Base-by-base conservation (phyloP, 306 rosid genomes). In the Rosa persica region DNA sequence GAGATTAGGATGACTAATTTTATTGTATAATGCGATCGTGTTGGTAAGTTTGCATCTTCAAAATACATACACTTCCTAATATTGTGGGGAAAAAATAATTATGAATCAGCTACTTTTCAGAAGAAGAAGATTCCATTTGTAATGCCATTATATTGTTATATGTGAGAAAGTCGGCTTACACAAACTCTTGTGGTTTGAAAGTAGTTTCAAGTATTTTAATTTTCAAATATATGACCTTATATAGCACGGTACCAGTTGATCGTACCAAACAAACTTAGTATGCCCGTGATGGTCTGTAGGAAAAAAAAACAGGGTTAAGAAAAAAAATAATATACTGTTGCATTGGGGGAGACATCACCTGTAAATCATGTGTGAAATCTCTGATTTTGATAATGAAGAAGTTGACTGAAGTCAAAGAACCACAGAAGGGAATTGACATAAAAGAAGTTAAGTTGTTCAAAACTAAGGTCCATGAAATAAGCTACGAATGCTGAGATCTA, bases 1-100 rank as follows among this genome's bases (percentile, higher is more conserved):
- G 85, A 84, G 93, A 84, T 73, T 93, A 85, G 89, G 86, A 70
- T 75, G 55, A 78, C 39, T 48, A 78, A 80, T 73, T 44, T 71
- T 42, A 52, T 82, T 83, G 78, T 78, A 89, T 85, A 89, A 86
- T 70, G 84, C 86, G 81, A 77, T 72, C 78, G 68, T 86, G 83
- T 73, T 72, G 78, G 60, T 65, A 81, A 71, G 43, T 70, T 76
- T 72, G 70, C 80, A 78, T 54, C 66, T 70, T 71, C 72, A 76
- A 79, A 79, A 83, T 83, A 34, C 83, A 57, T 85, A 74, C 71
- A 68, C 23, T 67, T 74, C 80, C 86, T 79, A 60, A 80, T 73
- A 48, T 78, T 82, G 61, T 74, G 30, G 39, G 30, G 39, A 72
- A 73, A 72, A 73, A 69, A 58, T 44, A 69, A 39, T 40, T 51